phyloP scores from a whole-genome alignment of 495 filamentous ascomycete genomes.

The Penicillium lagena region DNA sequence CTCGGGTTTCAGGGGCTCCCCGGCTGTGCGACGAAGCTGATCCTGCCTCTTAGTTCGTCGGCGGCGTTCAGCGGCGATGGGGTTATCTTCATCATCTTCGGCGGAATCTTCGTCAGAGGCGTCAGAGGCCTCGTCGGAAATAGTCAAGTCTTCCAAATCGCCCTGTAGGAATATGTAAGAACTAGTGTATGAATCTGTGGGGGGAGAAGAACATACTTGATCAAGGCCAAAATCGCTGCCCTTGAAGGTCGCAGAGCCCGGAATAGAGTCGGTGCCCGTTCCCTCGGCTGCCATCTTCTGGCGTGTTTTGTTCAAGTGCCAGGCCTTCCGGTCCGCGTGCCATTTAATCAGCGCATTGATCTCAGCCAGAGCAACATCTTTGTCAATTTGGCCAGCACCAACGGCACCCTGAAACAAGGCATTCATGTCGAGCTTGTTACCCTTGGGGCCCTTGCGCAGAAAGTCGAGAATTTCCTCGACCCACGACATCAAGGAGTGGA shows the following conservation, averaged over 20 bases:
- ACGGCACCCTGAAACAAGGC: slow-evolving; percentile 77
- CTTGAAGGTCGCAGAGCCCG: slow-evolving; percentile 53
- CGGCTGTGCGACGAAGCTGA: slow-evolving; percentile 71
- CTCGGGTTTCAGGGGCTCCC: slow-evolving; percentile 81
- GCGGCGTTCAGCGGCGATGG: slow-evolving; percentile 78
- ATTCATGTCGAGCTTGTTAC: slow-evolving; percentile 85
- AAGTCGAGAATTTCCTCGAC: slow-evolving; percentile 95
- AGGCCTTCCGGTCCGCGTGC: slow-evolving; percentile 91
- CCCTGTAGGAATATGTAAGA: slow-evolving; percentile 24
- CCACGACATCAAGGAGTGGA: slow-evolving; percentile 94
- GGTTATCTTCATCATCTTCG: slow-evolving; percentile 68
- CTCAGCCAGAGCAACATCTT: slow-evolving; percentile 65
- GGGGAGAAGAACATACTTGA: slow-evolving; percentile 43
- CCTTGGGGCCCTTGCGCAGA: slow-evolving; percentile 74
- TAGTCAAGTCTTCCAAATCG: slow-evolving; percentile 75
- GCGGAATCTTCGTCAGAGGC: slow-evolving; percentile 61
- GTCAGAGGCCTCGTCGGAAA: slow-evolving; percentile 66
- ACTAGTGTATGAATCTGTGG: slow-evolving; percentile 6
- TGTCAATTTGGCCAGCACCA: slow-evolving; percentile 59
- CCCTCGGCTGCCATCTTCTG: slow-evolving; percentile 97
- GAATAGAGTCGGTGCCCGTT: slow-evolving; percentile 31
- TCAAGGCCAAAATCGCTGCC: slow-evolving; percentile 85
- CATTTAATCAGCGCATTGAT: slow-evolving; percentile 81
- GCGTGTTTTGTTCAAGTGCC: slow-evolving; percentile 94
- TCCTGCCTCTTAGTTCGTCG: slow-evolving; percentile 69